Conservation (phyloP, 805 yeast species). For the Starmerella riodocensis region DNA sequence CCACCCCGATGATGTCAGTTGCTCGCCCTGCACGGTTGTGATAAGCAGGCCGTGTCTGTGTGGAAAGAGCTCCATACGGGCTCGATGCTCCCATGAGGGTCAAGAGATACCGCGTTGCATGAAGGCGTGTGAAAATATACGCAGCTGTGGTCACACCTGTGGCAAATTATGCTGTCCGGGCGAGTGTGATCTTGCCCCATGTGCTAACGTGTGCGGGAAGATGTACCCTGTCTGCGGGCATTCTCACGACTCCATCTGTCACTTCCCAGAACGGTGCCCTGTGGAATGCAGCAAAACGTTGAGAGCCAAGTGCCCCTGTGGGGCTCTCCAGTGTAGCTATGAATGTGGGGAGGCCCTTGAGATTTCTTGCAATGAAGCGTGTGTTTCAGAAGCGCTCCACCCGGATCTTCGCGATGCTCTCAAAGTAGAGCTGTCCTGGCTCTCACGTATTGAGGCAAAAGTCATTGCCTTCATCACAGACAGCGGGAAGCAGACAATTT, state of each 20-base stretch:
- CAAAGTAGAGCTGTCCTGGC: slow-evolving; percentile 47
- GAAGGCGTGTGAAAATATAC: slow-evolving; percentile 1
- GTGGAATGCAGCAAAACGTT: slow-evolving; percentile 39
- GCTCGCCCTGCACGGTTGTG: slow-evolving; percentile 21
- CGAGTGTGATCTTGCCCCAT: slow-evolving; percentile 7
- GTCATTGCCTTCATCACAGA: slow-evolving; percentile 37
- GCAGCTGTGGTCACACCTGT: slow-evolving; percentile 14
- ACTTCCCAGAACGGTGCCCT: slow-evolving; percentile 40
- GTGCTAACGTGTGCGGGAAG: slow-evolving; percentile 3
- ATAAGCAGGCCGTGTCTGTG: slow-evolving; percentile 48
- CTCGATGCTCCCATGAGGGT: slow-evolving; percentile 1
- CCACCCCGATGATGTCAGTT: slow-evolving; percentile 13
- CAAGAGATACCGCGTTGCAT: neutral
- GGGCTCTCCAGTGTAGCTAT: slow-evolving; percentile 36
- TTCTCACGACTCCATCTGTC: slow-evolving; percentile 30
- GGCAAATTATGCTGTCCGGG: slow-evolving; percentile 6
- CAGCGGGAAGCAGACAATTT: slow-evolving; percentile 32
- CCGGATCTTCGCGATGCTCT: slow-evolving; percentile 33
- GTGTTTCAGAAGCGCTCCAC: slow-evolving; percentile 31
- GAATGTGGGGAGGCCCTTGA: slow-evolving; percentile 42
- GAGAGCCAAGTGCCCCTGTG: slow-evolving; percentile 49
- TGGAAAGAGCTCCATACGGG: slow-evolving; percentile 30
- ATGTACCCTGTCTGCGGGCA: slow-evolving; percentile 8
- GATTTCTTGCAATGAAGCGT: slow-evolving; percentile 41
- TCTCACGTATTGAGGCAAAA: slow-evolving; percentile 43